phyloP scores from a whole-genome alignment of 345 rosid genomes.

The Durio zibethinus region DNA sequence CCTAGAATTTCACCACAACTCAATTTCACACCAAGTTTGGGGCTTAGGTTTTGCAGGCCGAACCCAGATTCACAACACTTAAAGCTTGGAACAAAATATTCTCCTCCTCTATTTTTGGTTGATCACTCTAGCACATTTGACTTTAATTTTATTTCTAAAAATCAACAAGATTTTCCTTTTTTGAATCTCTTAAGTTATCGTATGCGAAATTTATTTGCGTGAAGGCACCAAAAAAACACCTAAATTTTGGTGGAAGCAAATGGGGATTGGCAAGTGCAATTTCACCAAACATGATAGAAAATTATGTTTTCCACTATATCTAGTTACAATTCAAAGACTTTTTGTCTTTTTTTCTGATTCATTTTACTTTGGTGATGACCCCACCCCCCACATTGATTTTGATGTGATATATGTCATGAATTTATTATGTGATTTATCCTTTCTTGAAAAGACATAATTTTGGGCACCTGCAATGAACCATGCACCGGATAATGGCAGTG shows the following conservation, averaged over 20 bases:
- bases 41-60: neutral
- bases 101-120: neutral
- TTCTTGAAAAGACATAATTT: neutral
- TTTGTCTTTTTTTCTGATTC: neutral
- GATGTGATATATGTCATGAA: neutral
- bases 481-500: neutral
- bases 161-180: neutral
- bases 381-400: neutral
- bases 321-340: neutral
- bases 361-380: constrained; percentile 5
- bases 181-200: neutral
- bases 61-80: neutral
- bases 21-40: neutral
- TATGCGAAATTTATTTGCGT: neutral
- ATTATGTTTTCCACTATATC: neutral
- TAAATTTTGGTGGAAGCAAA: neutral
- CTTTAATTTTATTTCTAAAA: neutral
- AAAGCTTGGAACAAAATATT: neutral
- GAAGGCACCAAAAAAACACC: neutral
- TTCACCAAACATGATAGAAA: neutral
- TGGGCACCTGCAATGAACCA: constrained; percentile 11
- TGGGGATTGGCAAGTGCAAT: neutral
- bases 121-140: neutral
- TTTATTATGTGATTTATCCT: neutral
- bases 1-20: neutral